These are phyloP conservation scores for Domatiomyces globalis DNA, from an alignment of 2,329 filamentous ascomycete genomes.

Conservation along the genomic window DNA sequence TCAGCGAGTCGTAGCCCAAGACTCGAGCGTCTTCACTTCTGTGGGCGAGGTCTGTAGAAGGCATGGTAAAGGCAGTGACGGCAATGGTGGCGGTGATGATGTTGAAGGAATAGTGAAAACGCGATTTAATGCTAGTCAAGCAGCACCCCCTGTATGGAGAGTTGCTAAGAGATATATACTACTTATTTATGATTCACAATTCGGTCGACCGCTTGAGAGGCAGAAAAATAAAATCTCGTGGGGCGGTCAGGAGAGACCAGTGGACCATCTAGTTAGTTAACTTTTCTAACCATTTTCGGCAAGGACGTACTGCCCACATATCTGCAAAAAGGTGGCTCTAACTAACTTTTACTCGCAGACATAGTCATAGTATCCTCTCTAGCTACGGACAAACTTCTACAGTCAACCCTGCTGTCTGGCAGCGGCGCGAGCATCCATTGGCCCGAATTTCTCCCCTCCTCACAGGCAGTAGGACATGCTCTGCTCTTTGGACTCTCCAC, in stretches of 20 bases:
- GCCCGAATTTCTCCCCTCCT: no score
- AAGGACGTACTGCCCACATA: no score
- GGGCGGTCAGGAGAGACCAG: neutral
- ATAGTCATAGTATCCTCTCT: no score
- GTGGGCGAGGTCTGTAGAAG: constrained; percentile 9
- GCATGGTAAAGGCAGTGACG: constrained; percentile 42
- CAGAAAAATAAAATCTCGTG: neutral
- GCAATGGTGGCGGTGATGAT: constrained; percentile 25
- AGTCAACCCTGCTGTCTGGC: no score
- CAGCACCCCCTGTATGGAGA: neutral
- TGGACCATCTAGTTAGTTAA: no score
- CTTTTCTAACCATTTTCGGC: no score
- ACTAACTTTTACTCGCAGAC: no score
- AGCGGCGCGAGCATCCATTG: no score
- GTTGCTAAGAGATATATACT: neutral
- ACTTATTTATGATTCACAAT: neutral
- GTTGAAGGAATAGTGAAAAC: neutral
- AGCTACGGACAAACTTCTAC: no score
- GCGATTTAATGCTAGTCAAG: neutral
- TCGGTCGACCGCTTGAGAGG: neutral
- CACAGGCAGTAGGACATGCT: no score
- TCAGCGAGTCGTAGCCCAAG: constrained; percentile 84
- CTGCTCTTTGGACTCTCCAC: no score
- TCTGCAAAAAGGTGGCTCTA: no score
- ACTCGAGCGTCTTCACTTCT: constrained; percentile 35